Percentiles rank a stretch among this genome's conserved stretches.
phyloP scores from a whole-genome alignment of 805 yeast genomes.

The Ogataea trehaloabstinens region DNA sequence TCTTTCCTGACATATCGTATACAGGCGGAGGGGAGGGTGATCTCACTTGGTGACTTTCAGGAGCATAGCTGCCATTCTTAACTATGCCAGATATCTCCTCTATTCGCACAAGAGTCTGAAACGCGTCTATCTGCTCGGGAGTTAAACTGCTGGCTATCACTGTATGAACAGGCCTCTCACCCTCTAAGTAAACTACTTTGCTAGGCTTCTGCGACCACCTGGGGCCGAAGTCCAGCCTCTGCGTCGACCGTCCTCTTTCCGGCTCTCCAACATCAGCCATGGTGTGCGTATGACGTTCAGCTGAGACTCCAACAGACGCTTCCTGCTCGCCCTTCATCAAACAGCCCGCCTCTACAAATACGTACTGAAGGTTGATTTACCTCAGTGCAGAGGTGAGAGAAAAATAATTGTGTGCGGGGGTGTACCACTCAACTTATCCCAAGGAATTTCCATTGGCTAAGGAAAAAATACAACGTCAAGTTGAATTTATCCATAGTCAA shows the following conservation, averaged over 20 bases:
- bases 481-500: no score
- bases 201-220: slow-evolving; percentile 18
- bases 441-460: background rate
- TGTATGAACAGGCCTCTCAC: slow-evolving; percentile 16
- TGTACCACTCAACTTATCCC: no score
- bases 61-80: slow-evolving; percentile 48
- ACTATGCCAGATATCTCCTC: slow-evolving; percentile 73
- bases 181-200: slow-evolving; percentile 9
- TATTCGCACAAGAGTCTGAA: slow-evolving; percentile 67
- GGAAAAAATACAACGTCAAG: background rate
- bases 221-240: background rate
- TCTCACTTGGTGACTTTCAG: slow-evolving; percentile 41
- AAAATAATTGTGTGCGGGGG: no score
- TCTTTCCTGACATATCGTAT: slow-evolving; percentile 78
- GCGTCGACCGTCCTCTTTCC: background rate
- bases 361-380: no score
- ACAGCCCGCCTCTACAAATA: no score
- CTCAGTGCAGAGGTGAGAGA: no score
- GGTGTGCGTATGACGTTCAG: no score
- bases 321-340: no score
- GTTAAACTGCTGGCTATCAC: slow-evolving; percentile 39
- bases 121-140: slow-evolving; percentile 76
- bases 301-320: no score
- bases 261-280: background rate
- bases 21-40: slow-evolving; percentile 93